phyloP scores from a whole-genome alignment of 495 filamentous ascomycete genomes.

The Penicillium coffeae region DNA sequence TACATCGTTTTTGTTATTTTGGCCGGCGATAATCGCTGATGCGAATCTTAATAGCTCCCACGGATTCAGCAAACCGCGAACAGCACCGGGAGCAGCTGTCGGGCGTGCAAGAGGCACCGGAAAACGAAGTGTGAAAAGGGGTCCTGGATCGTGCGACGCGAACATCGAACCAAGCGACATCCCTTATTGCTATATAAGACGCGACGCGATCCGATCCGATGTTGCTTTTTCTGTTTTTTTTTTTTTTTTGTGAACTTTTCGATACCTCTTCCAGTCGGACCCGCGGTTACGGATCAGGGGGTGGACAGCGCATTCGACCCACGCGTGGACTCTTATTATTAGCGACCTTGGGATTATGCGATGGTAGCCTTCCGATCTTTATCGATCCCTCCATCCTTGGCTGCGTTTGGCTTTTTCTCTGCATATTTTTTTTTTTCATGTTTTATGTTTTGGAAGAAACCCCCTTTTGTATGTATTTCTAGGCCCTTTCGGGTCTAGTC shows the following conservation, averaged over 20 bases:
- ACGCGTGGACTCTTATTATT: neutral
- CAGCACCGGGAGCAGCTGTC: neutral
- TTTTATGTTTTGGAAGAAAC: neutral
- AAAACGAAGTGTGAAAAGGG: neutral
- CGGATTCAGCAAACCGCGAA: neutral
- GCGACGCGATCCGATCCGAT: neutral
- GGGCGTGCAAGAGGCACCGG: neutral
- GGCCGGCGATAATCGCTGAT: conserved; percentile 2
- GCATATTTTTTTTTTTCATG: conserved; percentile 4
- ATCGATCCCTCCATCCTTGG: neutral
- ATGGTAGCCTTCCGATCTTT: neutral
- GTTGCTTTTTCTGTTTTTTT: neutral
- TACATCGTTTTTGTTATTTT: neutral
- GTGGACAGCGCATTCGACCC: neutral
- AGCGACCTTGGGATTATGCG: neutral
- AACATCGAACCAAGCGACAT: no score
- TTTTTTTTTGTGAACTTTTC: neutral
- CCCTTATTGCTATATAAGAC: no score
- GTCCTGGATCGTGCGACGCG: neutral
- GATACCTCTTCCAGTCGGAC: neutral
- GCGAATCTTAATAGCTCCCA: neutral
- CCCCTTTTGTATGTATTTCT: conserved; percentile 13
- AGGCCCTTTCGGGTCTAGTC: conserved; percentile 2
- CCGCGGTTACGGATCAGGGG: neutral
- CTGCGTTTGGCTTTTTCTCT: conserved; percentile 3